Evolutionary conservation across 2,329 filamentous ascomycete genomes (phyloP), one percentile per base, ranked within the genome.

Genomic region (Golovinomyces cichoracearum): DNA sequence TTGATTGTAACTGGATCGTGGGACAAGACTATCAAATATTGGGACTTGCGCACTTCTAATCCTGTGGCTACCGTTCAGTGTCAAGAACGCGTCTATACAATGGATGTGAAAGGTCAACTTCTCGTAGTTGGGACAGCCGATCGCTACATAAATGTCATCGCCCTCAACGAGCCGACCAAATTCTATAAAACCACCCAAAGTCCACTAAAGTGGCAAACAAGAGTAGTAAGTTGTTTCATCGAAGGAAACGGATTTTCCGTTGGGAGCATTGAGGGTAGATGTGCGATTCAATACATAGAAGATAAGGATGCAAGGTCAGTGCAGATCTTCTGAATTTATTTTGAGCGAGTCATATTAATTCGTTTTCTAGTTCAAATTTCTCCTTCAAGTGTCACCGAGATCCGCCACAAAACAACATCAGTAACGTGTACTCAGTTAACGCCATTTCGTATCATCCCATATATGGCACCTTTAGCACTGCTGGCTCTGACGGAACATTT

Each of bases 341-440:
- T n/a, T n/a, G n/a, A n/a, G n/a, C n/a, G n/a, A n/a, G n/a, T n/a
- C n/a, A n/a, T n/a, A n/a, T n/a, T n/a, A n/a, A 37, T 7, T 37
- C n/a, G 19, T 50, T 47, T 41, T 47, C 10, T 54, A 80, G 78
- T 58, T 81, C 79, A 60, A 95, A 98, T 68, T 98, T 98, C 70
- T 93, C 84, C 38, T 98, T 98, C 76, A 95, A 95, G 66, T 98
- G 90, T 65, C 90, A 98, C 64, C 85, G 90, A 51, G 83, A 93
- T 58, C 74, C 76, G 4, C 75, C 81, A 1, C 66, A 76, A 50
- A 74, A 74, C 59, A 86, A 84, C 64, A 68, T 80, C 54, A 83
- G 82, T 57, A 90, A 88, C 60, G 90, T 95, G 57, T 90, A 86
- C 68, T 79, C 85, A 1, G 85, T 98, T 61, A 98, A 98, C 66